Evolutionary conservation across 129 eudicot genomes (phyloP).

Genomic region (Flaveria linearis): DNA sequence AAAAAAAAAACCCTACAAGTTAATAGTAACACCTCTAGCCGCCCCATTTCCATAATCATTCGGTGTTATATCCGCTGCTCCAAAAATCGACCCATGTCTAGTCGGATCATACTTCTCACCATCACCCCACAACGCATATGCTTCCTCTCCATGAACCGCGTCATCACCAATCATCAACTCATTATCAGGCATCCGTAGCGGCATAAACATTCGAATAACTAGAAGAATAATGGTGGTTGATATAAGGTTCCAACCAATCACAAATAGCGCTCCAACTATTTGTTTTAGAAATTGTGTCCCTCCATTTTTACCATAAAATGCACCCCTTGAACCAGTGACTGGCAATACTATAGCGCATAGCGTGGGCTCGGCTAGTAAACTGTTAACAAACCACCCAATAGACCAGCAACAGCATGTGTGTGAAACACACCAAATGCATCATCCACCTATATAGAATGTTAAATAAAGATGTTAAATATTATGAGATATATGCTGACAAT

Average conservation of each 20-base stretch:
- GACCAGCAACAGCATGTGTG: slow-evolving; percentile 81
- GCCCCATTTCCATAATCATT: slow-evolving; percentile 41
- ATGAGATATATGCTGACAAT: not conserved
- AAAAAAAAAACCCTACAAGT: slow-evolving; percentile 30
- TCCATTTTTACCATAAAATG: slow-evolving; percentile 63
- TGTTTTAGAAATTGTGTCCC: slow-evolving; percentile 63
- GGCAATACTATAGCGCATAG: slow-evolving; percentile 63
- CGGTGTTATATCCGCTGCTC: slow-evolving; percentile 40
- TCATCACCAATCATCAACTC: slow-evolving; percentile 79
- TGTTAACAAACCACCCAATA: slow-evolving; percentile 74
- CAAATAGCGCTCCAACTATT: slow-evolving; percentile 68
- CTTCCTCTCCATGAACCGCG: slow-evolving; percentile 86
- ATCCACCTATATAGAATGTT: slow-evolving; percentile 48
- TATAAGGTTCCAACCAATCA: slow-evolving; percentile 66
- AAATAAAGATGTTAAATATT: not conserved
- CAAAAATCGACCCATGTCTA: slow-evolving; percentile 51
- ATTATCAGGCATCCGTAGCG: slow-evolving; percentile 71
- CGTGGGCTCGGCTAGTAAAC: slow-evolving; percentile 65
- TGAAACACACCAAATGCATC: slow-evolving; percentile 79
- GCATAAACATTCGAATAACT: slow-evolving; percentile 46
- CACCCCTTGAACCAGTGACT: slow-evolving; percentile 57
- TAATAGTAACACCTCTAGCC: slow-evolving; percentile 72
- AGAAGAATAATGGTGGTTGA: slow-evolving; percentile 63
- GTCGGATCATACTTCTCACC: slow-evolving; percentile 73
- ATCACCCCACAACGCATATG: slow-evolving; percentile 84